These are phyloP conservation scores for Saturnispora galanensis DNA, from an alignment of 805 yeast genomes.

Conservation along the genomic window DNA sequence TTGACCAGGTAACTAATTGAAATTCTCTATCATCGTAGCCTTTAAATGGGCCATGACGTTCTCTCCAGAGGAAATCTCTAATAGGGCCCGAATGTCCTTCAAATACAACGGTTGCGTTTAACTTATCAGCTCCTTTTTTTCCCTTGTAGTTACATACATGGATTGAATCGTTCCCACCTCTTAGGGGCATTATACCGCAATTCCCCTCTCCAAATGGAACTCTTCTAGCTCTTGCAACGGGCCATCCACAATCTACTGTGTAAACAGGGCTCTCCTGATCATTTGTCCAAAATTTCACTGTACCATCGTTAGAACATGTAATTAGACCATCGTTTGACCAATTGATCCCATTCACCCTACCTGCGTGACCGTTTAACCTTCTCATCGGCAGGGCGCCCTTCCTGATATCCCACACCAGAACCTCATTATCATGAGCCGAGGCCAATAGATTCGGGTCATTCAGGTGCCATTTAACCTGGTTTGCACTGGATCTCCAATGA, in stretches of 20 bases:
- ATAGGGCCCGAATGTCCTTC: conserved; percentile 80
- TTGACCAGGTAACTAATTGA: conserved; percentile 90
- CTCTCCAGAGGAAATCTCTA: conserved; percentile 83
- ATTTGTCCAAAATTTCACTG: conserved; percentile 77
- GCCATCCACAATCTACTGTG: conserved; percentile 33
- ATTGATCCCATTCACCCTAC: conserved; percentile 84
- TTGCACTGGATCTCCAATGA: conserved; percentile 93
- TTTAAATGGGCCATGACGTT: conserved; percentile 37
- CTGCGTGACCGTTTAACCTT: conserved; percentile 63
- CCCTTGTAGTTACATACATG: conserved; percentile 43
- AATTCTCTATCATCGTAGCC: conserved; percentile 64
- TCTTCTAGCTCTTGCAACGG: conserved; percentile 81
- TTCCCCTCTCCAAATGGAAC: conserved; percentile 80
- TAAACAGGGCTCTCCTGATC: conserved; percentile 39
- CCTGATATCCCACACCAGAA: conserved; percentile 83
- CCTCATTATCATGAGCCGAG: conserved; percentile 71
- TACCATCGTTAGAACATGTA: conserved; percentile 78
- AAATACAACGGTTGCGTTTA: conserved; percentile 51
- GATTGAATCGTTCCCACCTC: conserved; percentile 70
- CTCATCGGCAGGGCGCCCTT: conserved; percentile 70
- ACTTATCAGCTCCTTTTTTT: conserved; percentile 26
- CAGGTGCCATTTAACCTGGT: conserved; percentile 91
- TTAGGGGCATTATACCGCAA: conserved; percentile 80
- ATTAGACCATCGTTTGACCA: conserved; percentile 60
- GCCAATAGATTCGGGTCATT: conserved; percentile 70